A percentile compares a stretch with the other conserved stretches of the same genome.
phyloP scores from a whole-genome alignment of 169 alveolate species.

The Cryptosporidium tyzzeri region DNA sequence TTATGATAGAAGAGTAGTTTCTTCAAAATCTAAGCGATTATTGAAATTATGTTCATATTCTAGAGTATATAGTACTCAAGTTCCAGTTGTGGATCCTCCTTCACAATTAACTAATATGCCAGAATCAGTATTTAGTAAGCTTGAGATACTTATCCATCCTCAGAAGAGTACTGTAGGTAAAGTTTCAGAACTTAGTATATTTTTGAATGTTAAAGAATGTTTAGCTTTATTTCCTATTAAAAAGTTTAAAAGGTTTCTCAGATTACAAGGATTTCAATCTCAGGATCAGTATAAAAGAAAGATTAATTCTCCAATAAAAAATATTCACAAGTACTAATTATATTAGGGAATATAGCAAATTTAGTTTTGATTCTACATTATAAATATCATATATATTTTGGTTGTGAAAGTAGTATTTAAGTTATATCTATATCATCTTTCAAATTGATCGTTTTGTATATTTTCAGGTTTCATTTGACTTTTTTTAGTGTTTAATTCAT shows the following conservation, averaged over 20 bases:
- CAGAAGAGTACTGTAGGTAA: constrained; percentile 30
- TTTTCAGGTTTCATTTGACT: background rate
- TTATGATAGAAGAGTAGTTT: constrained; percentile 10
- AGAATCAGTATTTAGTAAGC: constrained; percentile 35
- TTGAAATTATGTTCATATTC: constrained; percentile 43
- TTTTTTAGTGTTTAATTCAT: background rate
- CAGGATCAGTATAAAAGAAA: constrained; percentile 13
- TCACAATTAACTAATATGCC: constrained; percentile 38
- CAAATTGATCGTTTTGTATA: background rate
- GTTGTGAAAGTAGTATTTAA: background rate
- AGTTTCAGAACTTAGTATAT: constrained; percentile 17
- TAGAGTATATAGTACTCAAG: constrained; percentile 56
- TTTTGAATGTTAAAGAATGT: constrained; percentile 46
- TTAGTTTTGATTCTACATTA: background rate
- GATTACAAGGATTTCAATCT: background rate
- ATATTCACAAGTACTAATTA: constrained; percentile 2
- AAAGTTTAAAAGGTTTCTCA: constrained; percentile 30
- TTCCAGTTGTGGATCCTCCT: constrained; percentile 59
- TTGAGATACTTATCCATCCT: constrained; percentile 45
- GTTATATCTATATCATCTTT: background rate
- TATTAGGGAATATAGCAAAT: background rate
- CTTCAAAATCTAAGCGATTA: constrained; percentile 10
- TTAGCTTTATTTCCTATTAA: constrained; percentile 32
- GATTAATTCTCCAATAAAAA: constrained; percentile 37
- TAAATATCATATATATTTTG: background rate